Conservation (phyloP, 805 yeast genomes). For the Naumovozyma castellii region DNA sequence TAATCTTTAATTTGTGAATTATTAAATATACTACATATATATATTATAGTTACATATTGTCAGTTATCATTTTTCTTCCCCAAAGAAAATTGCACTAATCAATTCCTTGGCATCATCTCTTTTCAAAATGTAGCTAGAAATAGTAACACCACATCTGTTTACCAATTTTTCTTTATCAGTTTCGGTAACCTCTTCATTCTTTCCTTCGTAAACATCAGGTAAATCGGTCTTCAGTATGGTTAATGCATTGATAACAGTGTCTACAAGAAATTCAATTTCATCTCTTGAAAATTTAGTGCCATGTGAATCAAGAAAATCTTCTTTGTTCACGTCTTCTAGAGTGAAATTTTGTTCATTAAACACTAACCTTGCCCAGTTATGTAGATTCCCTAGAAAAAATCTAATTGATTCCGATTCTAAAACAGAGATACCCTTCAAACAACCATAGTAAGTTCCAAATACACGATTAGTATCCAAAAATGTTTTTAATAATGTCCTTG, state of each 20-base stretch:
- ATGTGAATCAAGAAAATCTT: slow-evolving; percentile 3
- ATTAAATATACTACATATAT: neutral
- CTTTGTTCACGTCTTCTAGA: slow-evolving; percentile 13
- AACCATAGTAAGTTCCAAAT: slow-evolving; percentile 85
- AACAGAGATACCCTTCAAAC: slow-evolving; percentile 73
- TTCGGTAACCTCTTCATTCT: slow-evolving; percentile 32
- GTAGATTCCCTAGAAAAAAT: slow-evolving; percentile 74
- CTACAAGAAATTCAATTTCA: slow-evolving; percentile 41
- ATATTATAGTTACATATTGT: neutral
- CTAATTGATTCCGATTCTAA: slow-evolving; percentile 84
- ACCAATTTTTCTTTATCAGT: slow-evolving; percentile 36
- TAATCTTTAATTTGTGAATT: neutral
- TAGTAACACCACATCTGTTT: slow-evolving; percentile 51
- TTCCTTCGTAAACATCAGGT: slow-evolving; percentile 26
- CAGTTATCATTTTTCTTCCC: slow-evolving; percentile 34
- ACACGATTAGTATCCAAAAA: slow-evolving; percentile 78
- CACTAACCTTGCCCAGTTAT: slow-evolving; percentile 65
- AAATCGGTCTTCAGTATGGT: slow-evolving; percentile 35
- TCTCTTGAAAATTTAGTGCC: slow-evolving; percentile 30
- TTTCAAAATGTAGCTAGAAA: slow-evolving; percentile 42
- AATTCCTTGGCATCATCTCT: slow-evolving; percentile 42
- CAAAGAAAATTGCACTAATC: slow-evolving; percentile 62
- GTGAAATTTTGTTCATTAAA: slow-evolving; percentile 30
- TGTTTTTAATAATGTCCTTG: slow-evolving; percentile 85
- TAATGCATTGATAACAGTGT: slow-evolving; percentile 47